These are phyloP conservation scores for Lolium perenne DNA, from an alignment of 176 grass and related monocot species.

Conservation along the genomic window DNA sequence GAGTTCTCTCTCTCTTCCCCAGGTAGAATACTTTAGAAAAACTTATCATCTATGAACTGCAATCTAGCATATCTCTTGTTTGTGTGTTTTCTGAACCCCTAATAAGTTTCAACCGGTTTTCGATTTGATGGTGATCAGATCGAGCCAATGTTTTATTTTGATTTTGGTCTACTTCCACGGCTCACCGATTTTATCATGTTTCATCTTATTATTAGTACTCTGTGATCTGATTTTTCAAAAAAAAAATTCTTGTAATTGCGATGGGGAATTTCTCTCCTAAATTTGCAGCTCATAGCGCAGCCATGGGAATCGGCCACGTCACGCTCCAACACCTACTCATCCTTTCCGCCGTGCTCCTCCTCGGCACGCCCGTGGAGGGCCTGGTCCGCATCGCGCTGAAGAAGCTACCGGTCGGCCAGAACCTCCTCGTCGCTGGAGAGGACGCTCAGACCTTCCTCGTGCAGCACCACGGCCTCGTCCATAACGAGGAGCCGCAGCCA, in stretches of 20 bases:
- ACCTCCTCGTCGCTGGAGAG: too few relatives aligned
- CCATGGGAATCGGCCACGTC: too few relatives aligned
- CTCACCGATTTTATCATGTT: not conserved
- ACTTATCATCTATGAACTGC: not conserved
- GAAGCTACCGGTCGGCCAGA: too few relatives aligned
- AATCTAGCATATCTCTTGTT: not conserved
- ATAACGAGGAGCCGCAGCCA: not conserved
- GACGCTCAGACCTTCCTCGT: too few relatives aligned
- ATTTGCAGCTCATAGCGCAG: too few relatives aligned
- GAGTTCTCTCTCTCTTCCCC: not conserved
- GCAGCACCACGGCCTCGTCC: slow-evolving; percentile 29
- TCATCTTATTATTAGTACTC: not conserved
- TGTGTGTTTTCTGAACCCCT: not conserved
- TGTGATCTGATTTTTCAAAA: not conserved
- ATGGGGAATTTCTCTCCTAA: too few relatives aligned
- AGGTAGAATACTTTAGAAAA: not conserved
- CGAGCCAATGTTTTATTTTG: not conserved
- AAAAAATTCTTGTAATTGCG: too few relatives aligned
- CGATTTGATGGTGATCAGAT: not conserved
- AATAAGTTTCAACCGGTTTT: not conserved
- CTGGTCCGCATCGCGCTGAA: too few relatives aligned
- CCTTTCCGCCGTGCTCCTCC: too few relatives aligned
- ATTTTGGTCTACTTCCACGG: not conserved
- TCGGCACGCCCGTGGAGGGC: too few relatives aligned
- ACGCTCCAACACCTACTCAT: too few relatives aligned